A percentile compares a stretch with the other conserved stretches of the same genome.
phyloP scores from a whole-genome alignment of 2,329 filamentous ascomycete genomes.

The Curvularia eragrostidis region DNA sequence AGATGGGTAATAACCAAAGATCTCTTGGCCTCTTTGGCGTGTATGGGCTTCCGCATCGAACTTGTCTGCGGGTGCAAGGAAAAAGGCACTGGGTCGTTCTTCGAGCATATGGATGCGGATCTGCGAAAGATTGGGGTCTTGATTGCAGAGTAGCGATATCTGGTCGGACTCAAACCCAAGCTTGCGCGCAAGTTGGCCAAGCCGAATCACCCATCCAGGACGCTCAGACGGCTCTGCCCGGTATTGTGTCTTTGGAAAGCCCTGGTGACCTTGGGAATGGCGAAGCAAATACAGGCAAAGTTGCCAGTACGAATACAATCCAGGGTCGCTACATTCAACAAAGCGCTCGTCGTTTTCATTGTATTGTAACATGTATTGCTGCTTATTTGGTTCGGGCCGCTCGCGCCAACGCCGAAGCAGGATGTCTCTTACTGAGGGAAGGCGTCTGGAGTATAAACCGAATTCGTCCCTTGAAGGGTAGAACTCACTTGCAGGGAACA shows the following conservation, averaged over 20 bases:
- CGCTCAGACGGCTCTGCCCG: neutral
- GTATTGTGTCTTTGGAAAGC: neutral
- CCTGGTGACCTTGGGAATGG: neutral
- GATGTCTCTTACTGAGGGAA: constrained; percentile 17
- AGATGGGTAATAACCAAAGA: constrained; percentile 8
- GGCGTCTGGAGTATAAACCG: constrained; percentile 6
- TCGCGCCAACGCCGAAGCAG: constrained; percentile 9
- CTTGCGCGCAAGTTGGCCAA: constrained; percentile 2
- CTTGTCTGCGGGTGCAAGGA: constrained; percentile 1
- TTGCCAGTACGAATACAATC: constrained; percentile 17
- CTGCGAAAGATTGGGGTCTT: constrained; percentile 10
- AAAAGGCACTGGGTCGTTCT: constrained; percentile 3
- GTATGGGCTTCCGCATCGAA: constrained; percentile 8
- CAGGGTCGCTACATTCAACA: constrained; percentile 6
- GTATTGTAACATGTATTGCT: constrained; percentile 9
- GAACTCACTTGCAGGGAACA: constrained; percentile 10
- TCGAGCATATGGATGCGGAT: constrained; percentile 10
- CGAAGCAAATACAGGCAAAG: constrained; percentile 18
- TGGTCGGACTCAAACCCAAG: constrained; percentile 12
- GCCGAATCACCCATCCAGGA: constrained; percentile 2
- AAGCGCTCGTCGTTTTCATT: constrained; percentile 7
- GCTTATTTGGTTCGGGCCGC: neutral
- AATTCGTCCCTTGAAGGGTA: constrained; percentile 10
- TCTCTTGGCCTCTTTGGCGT: constrained; percentile 1
- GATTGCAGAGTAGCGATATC: constrained; percentile 8